Conservation (phyloP, 148 eudicot genomes). For the Fagopyrum esculentum region DNA sequence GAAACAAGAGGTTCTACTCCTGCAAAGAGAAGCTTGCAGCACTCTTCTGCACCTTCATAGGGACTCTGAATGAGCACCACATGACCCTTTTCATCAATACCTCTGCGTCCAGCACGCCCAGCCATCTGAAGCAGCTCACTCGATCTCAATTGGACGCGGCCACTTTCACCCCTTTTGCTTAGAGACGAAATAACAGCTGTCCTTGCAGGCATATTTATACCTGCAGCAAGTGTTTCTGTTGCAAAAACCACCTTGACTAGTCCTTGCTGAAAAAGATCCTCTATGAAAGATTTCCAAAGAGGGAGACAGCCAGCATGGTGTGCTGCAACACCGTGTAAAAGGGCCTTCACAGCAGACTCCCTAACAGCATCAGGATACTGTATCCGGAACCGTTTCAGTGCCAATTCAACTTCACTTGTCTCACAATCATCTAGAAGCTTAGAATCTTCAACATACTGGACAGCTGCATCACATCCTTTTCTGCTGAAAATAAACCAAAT, state of each 20-base stretch:
- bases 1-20: slow-evolving; percentile 92
- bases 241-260: slow-evolving; percentile 97
- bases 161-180: slow-evolving; percentile 87
- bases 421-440: slow-evolving; percentile 84
- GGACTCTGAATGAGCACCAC: slow-evolving; percentile 90
- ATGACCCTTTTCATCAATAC: slow-evolving; percentile 90
- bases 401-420: slow-evolving; percentile 76
- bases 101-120: slow-evolving; percentile 99
- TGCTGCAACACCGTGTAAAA: slow-evolving; percentile 81
- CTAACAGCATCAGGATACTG: slow-evolving; percentile 96
- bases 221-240: slow-evolving; percentile 98
- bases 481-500: slow-evolving; percentile 98
- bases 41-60: slow-evolving; percentile 89
- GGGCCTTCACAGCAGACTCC: slow-evolving; percentile 78
- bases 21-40: slow-evolving; percentile 86
- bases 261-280: slow-evolving; percentile 88
- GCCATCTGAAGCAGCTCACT: slow-evolving; percentile 98
- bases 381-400: slow-evolving; percentile 69
- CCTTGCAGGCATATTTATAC: slow-evolving; percentile 99
- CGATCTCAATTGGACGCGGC: slow-evolving; percentile 63
- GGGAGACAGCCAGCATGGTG: slow-evolving; percentile 99
- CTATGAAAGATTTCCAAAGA: slow-evolving; percentile 92
- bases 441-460: slow-evolving; percentile 77
- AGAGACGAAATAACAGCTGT: slow-evolving; percentile 93
- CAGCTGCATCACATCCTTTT: slow-evolving; percentile 99